Evolutionary conservation across 176 grass and related monocot species (phyloP).

Genomic region (Typha latifolia): DNA sequence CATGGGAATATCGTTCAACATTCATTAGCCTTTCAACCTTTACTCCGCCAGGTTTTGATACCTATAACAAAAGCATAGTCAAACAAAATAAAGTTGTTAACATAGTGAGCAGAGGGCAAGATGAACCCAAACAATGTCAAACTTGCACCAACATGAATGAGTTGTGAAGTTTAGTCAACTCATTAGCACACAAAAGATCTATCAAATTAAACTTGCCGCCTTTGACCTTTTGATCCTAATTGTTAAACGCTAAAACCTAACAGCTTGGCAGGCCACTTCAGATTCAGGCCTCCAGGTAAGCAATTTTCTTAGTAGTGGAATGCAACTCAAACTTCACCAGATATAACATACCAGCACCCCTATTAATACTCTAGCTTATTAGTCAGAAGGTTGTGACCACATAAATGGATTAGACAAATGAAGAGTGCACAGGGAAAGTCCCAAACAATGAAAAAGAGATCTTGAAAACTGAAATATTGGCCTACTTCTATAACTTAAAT

Average conservation of each 20-base stretch:
- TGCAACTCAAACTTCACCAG: no score
- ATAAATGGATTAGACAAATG: neutral
- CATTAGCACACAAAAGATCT: no score
- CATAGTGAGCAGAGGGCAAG: neutral
- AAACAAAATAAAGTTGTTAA: neutral
- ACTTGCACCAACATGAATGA: neutral
- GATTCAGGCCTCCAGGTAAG: no score
- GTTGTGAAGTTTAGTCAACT: no score
- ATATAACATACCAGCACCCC: no score
- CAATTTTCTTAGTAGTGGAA: no score
- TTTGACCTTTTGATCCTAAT: no score
- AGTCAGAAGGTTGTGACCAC: no score
- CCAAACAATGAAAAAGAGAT: neutral
- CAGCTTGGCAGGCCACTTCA: no score
- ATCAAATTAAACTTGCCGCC: no score
- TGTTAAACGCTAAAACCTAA: no score
- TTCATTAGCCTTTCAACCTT: constrained; percentile 93
- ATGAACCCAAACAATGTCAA: neutral
- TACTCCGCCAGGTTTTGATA: constrained; percentile 68
- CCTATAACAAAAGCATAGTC: constrained; percentile 27
- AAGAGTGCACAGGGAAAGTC: neutral
- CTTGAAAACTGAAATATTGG: neutral
- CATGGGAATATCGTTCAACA: constrained; percentile 82
- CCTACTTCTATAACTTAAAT: neutral
- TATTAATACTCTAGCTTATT: no score